Base-by-base conservation (phyloP, 805 yeast genomes). In the Tetrapisispora pingtungensis region DNA sequence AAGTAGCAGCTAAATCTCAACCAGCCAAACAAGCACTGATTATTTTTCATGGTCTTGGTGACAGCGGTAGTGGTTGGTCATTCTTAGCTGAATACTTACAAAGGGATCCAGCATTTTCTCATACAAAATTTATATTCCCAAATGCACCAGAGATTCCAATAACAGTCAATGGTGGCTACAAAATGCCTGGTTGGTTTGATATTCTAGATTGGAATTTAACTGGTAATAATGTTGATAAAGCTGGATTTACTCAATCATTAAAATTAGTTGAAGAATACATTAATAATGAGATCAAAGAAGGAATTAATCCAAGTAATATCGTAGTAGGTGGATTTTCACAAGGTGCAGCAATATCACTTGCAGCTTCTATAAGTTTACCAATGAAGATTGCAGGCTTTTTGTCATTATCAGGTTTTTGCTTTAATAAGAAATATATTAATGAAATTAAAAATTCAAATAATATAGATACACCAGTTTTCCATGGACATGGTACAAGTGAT, bases 321-420 rank as follows among this genome's bases (percentile, higher is more conserved):
- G 68, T 93, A n/a, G 69, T 93, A 46, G 97, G 97, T 31, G 98
- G 98, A 0, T 93, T 93, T 60, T 82, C 94, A 4, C 98, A 93
- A 66, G 98, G 98, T 44, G 94, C 87, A 40, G 88, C 95, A 1
- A 48, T 90, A 10, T 67, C 93, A 1, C 66, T 84, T 47, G 86
- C 84, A 3, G 58, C 81, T 14, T 69, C 77, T 19, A 68, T 80
- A 0, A 62, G 73, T 10, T 60, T 72, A 28, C 78, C 79, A 17
- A 58, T 67, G 45, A 83, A 82, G 56, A 68, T 89, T 18, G 97
- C 84, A 8, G 97, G 96, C 1, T 71, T 84, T 27, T 62, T 87
- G 19, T 76, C 80, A 0, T 65, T 90, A 40, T 84, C 95, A 1
- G 97, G 96, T 0, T 86, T 85, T 55, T 66, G 78, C 46, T 63